These are phyloP conservation scores for Cryphonectria japonica DNA, from an alignment of 2,329 filamentous ascomycete genomes.

Conservation along the genomic window DNA sequence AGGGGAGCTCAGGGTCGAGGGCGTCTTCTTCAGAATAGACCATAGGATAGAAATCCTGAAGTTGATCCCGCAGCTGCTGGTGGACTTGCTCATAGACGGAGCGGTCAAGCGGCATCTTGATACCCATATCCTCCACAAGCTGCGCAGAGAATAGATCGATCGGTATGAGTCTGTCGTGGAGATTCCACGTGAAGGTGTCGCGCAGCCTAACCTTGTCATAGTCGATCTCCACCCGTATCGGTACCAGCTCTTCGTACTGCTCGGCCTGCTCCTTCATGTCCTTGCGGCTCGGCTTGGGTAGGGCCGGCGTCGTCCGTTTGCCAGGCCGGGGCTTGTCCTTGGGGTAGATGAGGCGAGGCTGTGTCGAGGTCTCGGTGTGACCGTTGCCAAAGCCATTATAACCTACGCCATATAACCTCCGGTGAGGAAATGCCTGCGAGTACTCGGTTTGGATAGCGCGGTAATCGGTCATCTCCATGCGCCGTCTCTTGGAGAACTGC, in stretches of 20 bases:
- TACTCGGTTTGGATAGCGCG: constrained; percentile 60
- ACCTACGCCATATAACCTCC: constrained; percentile 69
- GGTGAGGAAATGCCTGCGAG: constrained; percentile 59
- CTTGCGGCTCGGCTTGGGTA: constrained; percentile 72
- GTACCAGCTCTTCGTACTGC: constrained; percentile 87
- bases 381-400: constrained; percentile 91
- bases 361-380: constrained; percentile 71
- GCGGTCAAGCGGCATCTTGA: constrained; percentile 71
- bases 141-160: constrained; percentile 85
- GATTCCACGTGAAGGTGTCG: constrained; percentile 98
- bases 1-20: constrained; percentile 86
- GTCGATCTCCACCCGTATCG: constrained; percentile 89
- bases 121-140: constrained; percentile 86
- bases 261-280: constrained; percentile 86
- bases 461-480: constrained; percentile 72
- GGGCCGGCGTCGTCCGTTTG: constrained; percentile 71
- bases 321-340: constrained; percentile 75
- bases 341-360: constrained; percentile 78
- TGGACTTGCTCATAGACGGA: constrained; percentile 64
- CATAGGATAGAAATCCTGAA: constrained; percentile 92
- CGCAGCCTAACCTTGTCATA: constrained; percentile 94
- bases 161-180: constrained; percentile 83
- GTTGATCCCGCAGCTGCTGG: constrained; percentile 81
- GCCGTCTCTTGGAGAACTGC: constrained; percentile 64
- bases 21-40: constrained; percentile 88